A percentile compares a stretch with the other conserved stretches of the same genome.
Evolutionary conservation across 2,329 filamentous ascomycete genomes (phyloP).

Genomic region (Lachnellula willkommii): DNA sequence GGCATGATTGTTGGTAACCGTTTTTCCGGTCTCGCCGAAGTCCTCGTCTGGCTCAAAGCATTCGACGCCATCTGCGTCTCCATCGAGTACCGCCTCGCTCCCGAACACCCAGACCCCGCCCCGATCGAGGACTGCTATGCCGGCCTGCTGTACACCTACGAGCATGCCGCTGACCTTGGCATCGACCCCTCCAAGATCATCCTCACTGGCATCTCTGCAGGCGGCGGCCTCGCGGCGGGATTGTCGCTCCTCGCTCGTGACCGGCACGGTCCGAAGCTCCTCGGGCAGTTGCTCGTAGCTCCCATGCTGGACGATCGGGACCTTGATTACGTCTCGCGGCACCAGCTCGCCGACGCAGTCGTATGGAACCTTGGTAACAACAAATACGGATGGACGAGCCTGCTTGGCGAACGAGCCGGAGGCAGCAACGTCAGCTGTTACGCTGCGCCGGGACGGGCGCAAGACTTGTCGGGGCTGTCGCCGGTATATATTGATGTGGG

Average conservation of each 20-base stretch:
- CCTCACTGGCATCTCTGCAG: slow-evolving; percentile 50
- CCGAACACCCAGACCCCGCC: slow-evolving; percentile 5
- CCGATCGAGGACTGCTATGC: slow-evolving; percentile 38
- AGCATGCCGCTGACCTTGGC: slow-evolving; percentile 32
- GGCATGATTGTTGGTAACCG: slow-evolving; percentile 29
- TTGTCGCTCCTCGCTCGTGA: slow-evolving; percentile 45
- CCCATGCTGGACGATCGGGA: slow-evolving; percentile 39
- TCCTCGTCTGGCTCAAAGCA: slow-evolving; percentile 43
- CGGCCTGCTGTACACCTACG: slow-evolving; percentile 42
- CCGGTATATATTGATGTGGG: slow-evolving; percentile 34
- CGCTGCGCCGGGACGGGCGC: slow-evolving; percentile 28
- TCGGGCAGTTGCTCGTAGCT: slow-evolving; percentile 36
- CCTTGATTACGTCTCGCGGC: slow-evolving; percentile 22
- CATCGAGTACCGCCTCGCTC: slow-evolving; percentile 7
- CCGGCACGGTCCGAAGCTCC: slow-evolving; percentile 31
- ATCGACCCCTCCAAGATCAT: slow-evolving; percentile 45
- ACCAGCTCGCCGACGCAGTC: slow-evolving; percentile 30
- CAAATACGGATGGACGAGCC: slow-evolving; percentile 28
- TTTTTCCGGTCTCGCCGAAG: slow-evolving; percentile 28
- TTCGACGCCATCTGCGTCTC: slow-evolving; percentile 43
- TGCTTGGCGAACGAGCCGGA: slow-evolving; percentile 26
- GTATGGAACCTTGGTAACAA: slow-evolving; percentile 30
- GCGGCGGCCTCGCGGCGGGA: slow-evolving; percentile 51
- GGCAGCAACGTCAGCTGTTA: slow-evolving; percentile 23
- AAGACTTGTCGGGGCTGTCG: slow-evolving; percentile 29